Base-by-base conservation (phyloP, 148 eudicot genomes). In the Pharnaceum exiguum region DNA sequence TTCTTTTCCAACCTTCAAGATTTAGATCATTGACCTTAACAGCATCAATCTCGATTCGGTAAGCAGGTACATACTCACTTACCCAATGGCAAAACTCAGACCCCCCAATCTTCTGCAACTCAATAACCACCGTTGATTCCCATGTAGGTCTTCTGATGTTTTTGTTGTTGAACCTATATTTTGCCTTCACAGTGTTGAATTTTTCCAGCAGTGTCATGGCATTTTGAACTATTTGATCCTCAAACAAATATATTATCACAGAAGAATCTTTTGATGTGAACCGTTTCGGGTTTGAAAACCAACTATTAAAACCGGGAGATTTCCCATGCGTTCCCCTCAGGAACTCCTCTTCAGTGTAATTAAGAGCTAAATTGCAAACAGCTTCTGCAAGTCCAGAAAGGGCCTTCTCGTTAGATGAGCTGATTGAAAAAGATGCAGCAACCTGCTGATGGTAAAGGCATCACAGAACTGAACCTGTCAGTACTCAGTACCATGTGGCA, bases 361-460 rank as follows among this genome's bases (percentile, higher is more conserved):
- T 87, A 56, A 93, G 74, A 43, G 83, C 76, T 62, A 78, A 62
- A 65, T 42, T 64, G 63, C 91, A 83, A 65, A 89, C 50, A 71
- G 78, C 99, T 77, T 94, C 99, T 23, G 84, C 95, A 51, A 94
- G 80, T 61, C 65, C 71, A 68, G 84, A 77, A 54, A 94, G 70
- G 31, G 70, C 49, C 37, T 25, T 55, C 65, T 89, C 84, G 67
- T 89, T 75, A 24, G 83, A 62, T 24, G 99, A 89, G 62, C 81
- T 78, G 76, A 94, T 67, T 46, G 71, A 45, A 52, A 86, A 82
- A 55, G 86, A 75, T 29, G 70, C 68, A 67, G 89, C 77, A 75
- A 83, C 99, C 99, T 93, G 98, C 84, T 57, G 74, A 79, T 59
- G 68, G 76, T 61, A 89, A 89, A 83, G 63, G 76, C 83, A 79